These are phyloP conservation scores for Trametes cinnabarina DNA, from an alignment of 768 basidiomycete genomes.

Conservation along the genomic window DNA sequence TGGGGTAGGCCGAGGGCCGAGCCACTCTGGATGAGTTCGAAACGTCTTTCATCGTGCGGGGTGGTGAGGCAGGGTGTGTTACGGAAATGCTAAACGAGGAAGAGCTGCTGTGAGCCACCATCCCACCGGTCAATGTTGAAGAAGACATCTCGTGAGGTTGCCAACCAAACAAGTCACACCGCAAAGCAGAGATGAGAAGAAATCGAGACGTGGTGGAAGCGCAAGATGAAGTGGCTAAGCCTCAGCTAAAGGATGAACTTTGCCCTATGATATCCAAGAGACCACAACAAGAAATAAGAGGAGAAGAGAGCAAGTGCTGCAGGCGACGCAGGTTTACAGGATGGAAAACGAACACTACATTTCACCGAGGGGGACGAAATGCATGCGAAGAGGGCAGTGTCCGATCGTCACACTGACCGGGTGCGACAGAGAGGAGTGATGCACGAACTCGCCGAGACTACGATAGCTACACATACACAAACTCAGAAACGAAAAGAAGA, in stretches of 20 bases:
- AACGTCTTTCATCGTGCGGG: constrained; percentile 74
- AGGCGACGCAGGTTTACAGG: neutral
- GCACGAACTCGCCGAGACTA: neutral
- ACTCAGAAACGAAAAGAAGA: neutral
- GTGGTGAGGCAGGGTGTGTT: constrained; percentile 3
- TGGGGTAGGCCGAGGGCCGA: constrained; percentile 68
- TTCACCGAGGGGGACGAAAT: constrained; percentile 12
- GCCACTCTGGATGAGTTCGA: constrained; percentile 62
- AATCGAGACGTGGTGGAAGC: neutral
- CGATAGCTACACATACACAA: neutral
- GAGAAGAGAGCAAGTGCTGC: neutral
- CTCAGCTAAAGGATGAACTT: neutral
- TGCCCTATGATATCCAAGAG: constrained; percentile 9
- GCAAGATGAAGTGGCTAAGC: neutral
- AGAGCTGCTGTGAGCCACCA: constrained; percentile 10
- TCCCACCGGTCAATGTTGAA: neutral
- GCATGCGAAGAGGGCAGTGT: constrained; percentile 11
- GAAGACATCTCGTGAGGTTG: constrained; percentile 7
- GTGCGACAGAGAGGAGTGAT: neutral
- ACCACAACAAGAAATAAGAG: neutral
- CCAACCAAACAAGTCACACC: constrained; percentile 3
- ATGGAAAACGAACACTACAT: constrained; percentile 17
- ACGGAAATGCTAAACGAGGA: constrained; percentile 14
- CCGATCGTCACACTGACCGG: constrained; percentile 21
- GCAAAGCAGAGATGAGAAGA: neutral